Evolutionary conservation across 2,329 filamentous ascomycete genomes (phyloP), one percentile per base, ranked within the genome.

Genomic region (Chaetomium olivaceum): DNA sequence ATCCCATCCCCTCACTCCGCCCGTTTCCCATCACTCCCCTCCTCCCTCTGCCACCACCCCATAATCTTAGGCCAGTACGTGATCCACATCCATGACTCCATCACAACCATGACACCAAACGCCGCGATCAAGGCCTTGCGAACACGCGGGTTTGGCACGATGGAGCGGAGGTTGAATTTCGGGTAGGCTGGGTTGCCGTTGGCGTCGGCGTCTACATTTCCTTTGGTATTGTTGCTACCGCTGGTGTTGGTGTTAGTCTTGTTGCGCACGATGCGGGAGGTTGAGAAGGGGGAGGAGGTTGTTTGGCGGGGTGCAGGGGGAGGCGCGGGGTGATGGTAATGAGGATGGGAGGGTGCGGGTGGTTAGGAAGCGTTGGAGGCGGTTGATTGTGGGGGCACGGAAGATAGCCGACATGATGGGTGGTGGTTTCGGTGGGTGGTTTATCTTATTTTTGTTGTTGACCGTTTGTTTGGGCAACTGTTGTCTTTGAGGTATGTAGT

Each of bases 31-130:
- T 33, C 31, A 33, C 2, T 58, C 29, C 27, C 39, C 23, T 4
- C 52, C 9, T 5, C 21, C 29, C 25, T 31, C 33, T 11, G 29
- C 48, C 4, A 33, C 52, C 29, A 67, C 19, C 71, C 69, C 33
- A 64, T 51, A 11, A 73, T 67, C 68, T 64, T 69, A 1, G 73
- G 73, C 58, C 67, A 71, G 39, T 71, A 71, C 29, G 67, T 71
- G 31, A 68, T 48, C 69, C 68, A 74, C 25, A 67, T 61, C 16
- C 67, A 69, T 16, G 29, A 58, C 66, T 74, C 73, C 14, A 65
- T 55, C 14, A 33, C 31, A 0, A 57, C 69, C 33, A 72, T 12
- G 2, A 70, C 62, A 11, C 56, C 61, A 39, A 74, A 58, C 54
- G 57, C 63, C 4, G 62, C 65, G 3, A 39, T 43, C 19, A 74